Percentiles rank a stretch among this genome's conserved stretches.
phyloP scores from a whole-genome alignment of 2,329 filamentous ascomycete genomes.

The Arachnopeziza araneosa region DNA sequence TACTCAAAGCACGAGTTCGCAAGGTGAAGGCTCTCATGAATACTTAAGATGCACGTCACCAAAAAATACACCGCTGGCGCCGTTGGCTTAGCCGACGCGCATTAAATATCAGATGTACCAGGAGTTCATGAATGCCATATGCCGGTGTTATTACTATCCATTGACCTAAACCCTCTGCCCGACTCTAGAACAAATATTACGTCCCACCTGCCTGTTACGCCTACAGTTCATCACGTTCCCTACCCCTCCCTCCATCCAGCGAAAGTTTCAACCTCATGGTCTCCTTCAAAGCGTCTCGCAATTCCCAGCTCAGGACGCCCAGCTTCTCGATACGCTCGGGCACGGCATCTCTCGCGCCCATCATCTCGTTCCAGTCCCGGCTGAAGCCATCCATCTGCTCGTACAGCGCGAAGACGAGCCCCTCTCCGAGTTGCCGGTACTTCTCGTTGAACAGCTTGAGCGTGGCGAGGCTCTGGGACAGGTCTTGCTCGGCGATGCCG shows the following conservation, averaged over 20 bases:
- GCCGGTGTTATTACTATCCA: background rate
- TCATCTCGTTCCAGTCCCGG: background rate
- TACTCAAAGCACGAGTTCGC: no score
- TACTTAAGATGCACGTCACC: no score
- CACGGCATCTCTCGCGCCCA: background rate
- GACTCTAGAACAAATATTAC: background rate
- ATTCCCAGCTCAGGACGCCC: background rate
- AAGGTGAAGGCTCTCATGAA: no score
- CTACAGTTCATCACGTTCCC: background rate
- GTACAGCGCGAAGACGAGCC: background rate
- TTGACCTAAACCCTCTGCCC: background rate
- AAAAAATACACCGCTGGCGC: no score
- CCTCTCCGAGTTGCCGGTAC: background rate
- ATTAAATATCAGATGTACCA: no score
- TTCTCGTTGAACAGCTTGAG: background rate
- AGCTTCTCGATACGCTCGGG: background rate
- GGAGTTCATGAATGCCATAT: no score
- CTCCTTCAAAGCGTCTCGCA: background rate
- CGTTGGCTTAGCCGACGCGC: no score
- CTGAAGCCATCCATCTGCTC: background rate
- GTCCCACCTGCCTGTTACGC: background rate
- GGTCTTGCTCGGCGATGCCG: background rate
- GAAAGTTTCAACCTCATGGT: background rate
- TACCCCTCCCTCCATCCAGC: background rate
- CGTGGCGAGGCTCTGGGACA: background rate